Base-by-base conservation (phyloP, 2,329 filamentous ascomycete genomes). In the Exophiala phaeomuriformis region DNA sequence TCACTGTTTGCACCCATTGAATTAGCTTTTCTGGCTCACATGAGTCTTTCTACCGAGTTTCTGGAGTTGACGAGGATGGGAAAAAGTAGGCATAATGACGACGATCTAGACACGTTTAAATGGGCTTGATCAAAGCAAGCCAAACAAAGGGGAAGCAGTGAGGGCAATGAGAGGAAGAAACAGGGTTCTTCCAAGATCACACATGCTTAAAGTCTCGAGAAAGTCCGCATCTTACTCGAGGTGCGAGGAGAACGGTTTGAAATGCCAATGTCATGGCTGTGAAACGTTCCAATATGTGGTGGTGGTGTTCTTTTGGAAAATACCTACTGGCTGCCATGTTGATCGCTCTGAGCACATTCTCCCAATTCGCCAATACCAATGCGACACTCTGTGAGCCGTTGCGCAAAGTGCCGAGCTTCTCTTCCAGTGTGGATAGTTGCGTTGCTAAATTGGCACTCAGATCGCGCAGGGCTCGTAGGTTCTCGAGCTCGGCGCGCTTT, bases 291-390 rank as follows among this genome's bases (percentile, higher is more conserved):
- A 19, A 19, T 19, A 19, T 19, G 19, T 19, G 19, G 19, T 19
- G 19, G 19, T 19, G 19, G 19, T 19, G 19, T 19, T 19, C 19
- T 19, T 41, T 41, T 2, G 27, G 28, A 10, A 12, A 33, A 52
- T 42, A 70, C 77, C 70, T 73, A 83, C 80, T 74, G 50, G 79
- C 82, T 51, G 82, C 81, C 76, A 85, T 82, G 57, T 77, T 76
- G 55, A 85, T 83, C 42, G 81, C 81, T 48, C 79, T 72, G 46
- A 85, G 67, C 30, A 85, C 81, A 61, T 81, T 83, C 49, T 82
- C 78, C 82, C 82, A 85, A 64, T 84, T 85, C 37, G 79, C 77
- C 64, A 85, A 73, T n/a, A 85, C 82, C 43, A 78, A 79, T 51
- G 81, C 81, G 53, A 85, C 79, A 56, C 81, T 81, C 74, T 84